Evolutionary conservation across 345 rosid genomes (phyloP), one percentile per base, ranked within the genome.

Genomic region (Salix exigua): DNA sequence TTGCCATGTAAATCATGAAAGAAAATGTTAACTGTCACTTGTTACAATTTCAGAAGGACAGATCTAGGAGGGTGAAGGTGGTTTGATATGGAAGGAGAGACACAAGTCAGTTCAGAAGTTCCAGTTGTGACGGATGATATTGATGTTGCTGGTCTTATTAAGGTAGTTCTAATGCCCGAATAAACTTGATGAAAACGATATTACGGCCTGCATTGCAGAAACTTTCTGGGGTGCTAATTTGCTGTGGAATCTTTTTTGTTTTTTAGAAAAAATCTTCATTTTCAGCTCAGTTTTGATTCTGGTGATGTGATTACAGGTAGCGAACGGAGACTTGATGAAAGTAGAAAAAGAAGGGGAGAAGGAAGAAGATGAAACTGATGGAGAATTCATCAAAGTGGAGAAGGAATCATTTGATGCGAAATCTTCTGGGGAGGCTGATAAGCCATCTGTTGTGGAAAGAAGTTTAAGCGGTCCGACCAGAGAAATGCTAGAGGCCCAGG

Each of bases 321-420:
- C 68, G 48, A 89, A 88, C 70, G 96, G 89, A 76, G 93, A 83
- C 19, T 66, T 79, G 81, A 79, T 80, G 16, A 74, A 78, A 55
- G 86, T 70, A 23, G 88, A 80, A 35, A 89, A 79, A 73, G 90
- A 66, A 77, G 88, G 80, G 37, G 90, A 82, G 78, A 92, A 89
- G 82, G 98, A 92, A 66, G 98, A 91, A 70, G 95, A 96, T 72
- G 99, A 93, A 81, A 84, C 86, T 64, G 80, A 88, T 72, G 98
- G 93, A 71, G 98, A 88, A 79, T 96, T 96, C 86, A 92, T 96
- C 62, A 96, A 96, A 80, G 95, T 96, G 68, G 98, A 96, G 85
- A 91, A 82, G 87, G 99, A 93, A 84, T 83, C 87, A 16, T 72
- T 90, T 9, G 96, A 91, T 78, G 80, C 82, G 14, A 25, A 23